These are phyloP conservation scores for Ceratocystis huliohia DNA, from an alignment of 2,329 filamentous ascomycete species.

Conservation along the genomic window DNA sequence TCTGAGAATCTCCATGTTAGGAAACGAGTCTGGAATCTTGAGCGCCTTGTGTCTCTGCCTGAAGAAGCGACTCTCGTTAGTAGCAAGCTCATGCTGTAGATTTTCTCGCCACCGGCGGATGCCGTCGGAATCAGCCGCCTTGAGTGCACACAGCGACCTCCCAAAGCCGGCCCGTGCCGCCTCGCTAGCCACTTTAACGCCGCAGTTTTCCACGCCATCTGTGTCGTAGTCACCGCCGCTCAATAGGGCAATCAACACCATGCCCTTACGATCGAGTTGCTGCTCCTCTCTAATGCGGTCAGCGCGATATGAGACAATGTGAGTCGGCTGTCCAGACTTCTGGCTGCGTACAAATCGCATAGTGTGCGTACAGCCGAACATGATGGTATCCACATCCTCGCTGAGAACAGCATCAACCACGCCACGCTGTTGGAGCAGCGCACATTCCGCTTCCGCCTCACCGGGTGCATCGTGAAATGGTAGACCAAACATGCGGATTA, in stretches of 20 bases:
- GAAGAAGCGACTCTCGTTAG: slow-evolving; percentile 76
- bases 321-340: slow-evolving; percentile 46
- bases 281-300: slow-evolving; percentile 33
- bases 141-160: slow-evolving; percentile 54
- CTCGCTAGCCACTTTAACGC: slow-evolving; percentile 77
- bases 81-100: slow-evolving; percentile 61
- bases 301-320: slow-evolving; percentile 60
- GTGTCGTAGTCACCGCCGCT: slow-evolving; percentile 91
- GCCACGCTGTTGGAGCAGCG: slow-evolving; percentile 65
- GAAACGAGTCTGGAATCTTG: slow-evolving; percentile 67
- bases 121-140: slow-evolving; percentile 44
- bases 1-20: slow-evolving; percentile 61
- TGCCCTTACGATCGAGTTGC: slow-evolving; percentile 68
- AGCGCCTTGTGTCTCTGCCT: slow-evolving; percentile 60
- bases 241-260: slow-evolving; percentile 89
- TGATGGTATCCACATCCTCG: slow-evolving; percentile 92
- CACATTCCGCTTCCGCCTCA: slow-evolving; percentile 93
- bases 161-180: slow-evolving; percentile 84
- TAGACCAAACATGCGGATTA: slow-evolving; percentile 78
- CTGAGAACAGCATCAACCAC: slow-evolving; percentile 88
- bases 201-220: slow-evolving; percentile 75
- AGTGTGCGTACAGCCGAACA: slow-evolving; percentile 79
- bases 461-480: slow-evolving; percentile 76
- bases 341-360: slow-evolving; percentile 44
- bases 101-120: slow-evolving; percentile 58